Conservation (phyloP, 148 eudicot species). For the Agrostemma githago region DNA sequence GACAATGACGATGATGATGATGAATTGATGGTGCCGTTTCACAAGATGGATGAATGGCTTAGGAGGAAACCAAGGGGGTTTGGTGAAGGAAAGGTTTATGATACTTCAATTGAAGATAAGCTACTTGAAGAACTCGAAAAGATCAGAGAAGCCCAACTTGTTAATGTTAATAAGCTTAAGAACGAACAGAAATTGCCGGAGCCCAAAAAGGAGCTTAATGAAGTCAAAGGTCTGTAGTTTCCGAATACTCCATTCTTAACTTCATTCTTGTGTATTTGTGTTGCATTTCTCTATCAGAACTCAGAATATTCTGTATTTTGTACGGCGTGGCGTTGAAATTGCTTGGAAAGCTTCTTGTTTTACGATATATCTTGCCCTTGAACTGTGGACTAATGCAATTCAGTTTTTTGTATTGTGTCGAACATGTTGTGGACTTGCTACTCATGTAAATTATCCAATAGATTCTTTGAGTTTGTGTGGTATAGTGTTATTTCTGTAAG, state of each 20-base stretch:
- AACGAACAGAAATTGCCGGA: slow-evolving; percentile 24
- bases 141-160: slow-evolving; percentile 65
- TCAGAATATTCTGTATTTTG: background rate
- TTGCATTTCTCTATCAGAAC: background rate
- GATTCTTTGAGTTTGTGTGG: background rate
- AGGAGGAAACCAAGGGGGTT: slow-evolving; percentile 71
- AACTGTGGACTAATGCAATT: too few relatives aligned
- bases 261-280: background rate
- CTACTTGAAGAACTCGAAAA: slow-evolving; percentile 69
- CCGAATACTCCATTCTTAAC: background rate
- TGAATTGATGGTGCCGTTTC: slow-evolving; percentile 42
- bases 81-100: slow-evolving; percentile 86
- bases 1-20: slow-evolving; percentile 41
- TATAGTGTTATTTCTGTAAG: background rate
- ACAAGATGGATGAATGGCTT: slow-evolving; percentile 53
- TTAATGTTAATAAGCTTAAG: slow-evolving; percentile 66
- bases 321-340: too few relatives aligned
- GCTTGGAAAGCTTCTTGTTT: too few relatives aligned
- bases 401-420: too few relatives aligned
- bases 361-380: too few relatives aligned
- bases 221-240: slow-evolving; percentile 21
- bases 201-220: slow-evolving; percentile 32
- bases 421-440: too few relatives aligned
- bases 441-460: too few relatives aligned
- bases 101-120: slow-evolving; percentile 77